A percentile compares a stretch with the other conserved stretches of the same genome.
Conservation (phyloP, 2,329 filamentous ascomycete genomes). For the Trichoderma sp. region DNA sequence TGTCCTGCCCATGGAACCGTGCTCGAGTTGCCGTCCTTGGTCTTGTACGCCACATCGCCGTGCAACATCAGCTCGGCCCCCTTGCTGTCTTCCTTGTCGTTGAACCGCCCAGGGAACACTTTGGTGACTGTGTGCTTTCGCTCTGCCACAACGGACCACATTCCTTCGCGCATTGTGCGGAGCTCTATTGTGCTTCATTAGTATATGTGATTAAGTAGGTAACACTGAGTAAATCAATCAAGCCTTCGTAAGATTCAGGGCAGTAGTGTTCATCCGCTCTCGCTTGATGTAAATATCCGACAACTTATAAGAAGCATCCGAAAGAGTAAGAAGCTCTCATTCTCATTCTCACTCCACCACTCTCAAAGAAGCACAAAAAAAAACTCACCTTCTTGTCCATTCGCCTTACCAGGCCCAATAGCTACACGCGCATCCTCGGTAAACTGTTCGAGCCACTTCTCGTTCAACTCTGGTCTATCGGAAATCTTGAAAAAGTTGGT, state of each 20-base stretch:
- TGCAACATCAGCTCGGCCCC: slow-evolving; percentile 40
- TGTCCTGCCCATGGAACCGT: slow-evolving; percentile 37
- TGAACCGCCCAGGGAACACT: slow-evolving; percentile 45
- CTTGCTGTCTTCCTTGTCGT: background rate
- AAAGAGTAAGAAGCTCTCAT: background rate
- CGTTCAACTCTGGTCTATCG: slow-evolving; percentile 43
- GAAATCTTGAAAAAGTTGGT: slow-evolving; percentile 47
- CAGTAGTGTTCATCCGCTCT: background rate
- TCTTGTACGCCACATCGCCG: slow-evolving; percentile 33
- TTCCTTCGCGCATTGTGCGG: slow-evolving; percentile 41
- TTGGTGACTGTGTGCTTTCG: slow-evolving; percentile 45
- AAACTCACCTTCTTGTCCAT: slow-evolving; percentile 38
- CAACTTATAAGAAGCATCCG: background rate
- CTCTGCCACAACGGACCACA: slow-evolving; percentile 46
- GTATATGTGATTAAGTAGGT: background rate
- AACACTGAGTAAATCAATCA: background rate
- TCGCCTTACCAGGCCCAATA: slow-evolving; percentile 44
- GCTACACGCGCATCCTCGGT: slow-evolving; percentile 43
- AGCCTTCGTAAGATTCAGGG: background rate
- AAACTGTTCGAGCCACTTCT: slow-evolving; percentile 48
- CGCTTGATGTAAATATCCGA: background rate
- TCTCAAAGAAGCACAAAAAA: background rate
- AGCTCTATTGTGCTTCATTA: slow-evolving; percentile 38
- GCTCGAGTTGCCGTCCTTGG: slow-evolving; percentile 31
- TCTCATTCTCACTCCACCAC: background rate